Evolutionary conservation across 202 grass and related monocot species (phyloP), one percentile per base, ranked within the genome.

Genomic region (Musa balbisiana): DNA sequence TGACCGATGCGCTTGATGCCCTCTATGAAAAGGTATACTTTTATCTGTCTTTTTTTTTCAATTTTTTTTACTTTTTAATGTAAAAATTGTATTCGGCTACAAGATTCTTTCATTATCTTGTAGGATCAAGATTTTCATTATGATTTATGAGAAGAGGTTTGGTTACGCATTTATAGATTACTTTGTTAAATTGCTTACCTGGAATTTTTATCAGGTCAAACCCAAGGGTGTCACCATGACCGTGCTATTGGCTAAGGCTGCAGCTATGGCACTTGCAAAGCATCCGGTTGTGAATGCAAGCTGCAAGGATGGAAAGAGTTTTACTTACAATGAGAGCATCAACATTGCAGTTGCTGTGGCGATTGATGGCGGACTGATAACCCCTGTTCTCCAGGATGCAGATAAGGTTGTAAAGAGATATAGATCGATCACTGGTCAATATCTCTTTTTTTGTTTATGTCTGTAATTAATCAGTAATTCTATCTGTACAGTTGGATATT

Each of bases 231-330:
- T 98, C 14, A 98, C 94, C 55, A 98, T 93, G 87, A 92, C 94
- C 53, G 84, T 93, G 62, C 55, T 98, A 51, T 81, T 98, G 24
- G 94, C 86, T 60, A 94, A 94, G 76, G 91, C 87, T 0, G 94
- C 83, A 70, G 94, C 88, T 53, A 82, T 98, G 94, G 88, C 88
- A 4, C 94, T 98, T 11, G 74, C 76, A 33, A 89, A 88, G 64
- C 94, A 98, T 84, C 94, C 94, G 27, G 83, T 92, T 22, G 81
- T 98, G 62, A 92, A 98, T 58, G 87, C 94, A 67, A 85, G 79
- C 73, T 98, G 94, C 81, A 94, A 90, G 78, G 94, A 98, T 88
- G 94, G 91, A 73, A 98, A 98, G 87, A 94, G 91, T 72, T 98
- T 94, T 80, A 82, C 78, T 80, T 98, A 90, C 75, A 90, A 90